phyloP scores from a whole-genome alignment of 2,329 filamentous ascomycete genomes.

The Alternaria brassicae region DNA sequence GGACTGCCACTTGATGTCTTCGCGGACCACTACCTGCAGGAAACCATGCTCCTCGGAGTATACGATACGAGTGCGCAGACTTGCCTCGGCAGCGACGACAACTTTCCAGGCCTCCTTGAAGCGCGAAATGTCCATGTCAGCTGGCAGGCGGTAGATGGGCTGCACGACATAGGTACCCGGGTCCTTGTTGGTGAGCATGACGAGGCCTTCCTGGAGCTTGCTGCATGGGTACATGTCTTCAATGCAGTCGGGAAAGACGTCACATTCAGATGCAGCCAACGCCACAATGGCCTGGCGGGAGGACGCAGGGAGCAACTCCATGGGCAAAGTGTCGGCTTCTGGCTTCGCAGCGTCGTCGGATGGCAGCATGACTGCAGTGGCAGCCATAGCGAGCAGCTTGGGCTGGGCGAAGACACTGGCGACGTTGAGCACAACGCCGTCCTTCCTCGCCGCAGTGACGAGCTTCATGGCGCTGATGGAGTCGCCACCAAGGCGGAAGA shows the following conservation, averaged over 20 bases:
- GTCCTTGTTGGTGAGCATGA: slow-evolving; percentile 41
- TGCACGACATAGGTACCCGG: slow-evolving; percentile 45
- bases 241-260: slow-evolving; percentile 31
- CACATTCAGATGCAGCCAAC: slow-evolving; percentile 40
- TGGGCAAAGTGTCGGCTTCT: slow-evolving; percentile 27
- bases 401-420: slow-evolving; percentile 56
- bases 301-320: slow-evolving; percentile 33
- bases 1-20: slow-evolving; percentile 29
- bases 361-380: slow-evolving; percentile 28
- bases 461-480: slow-evolving; percentile 57
- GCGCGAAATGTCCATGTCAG: slow-evolving; percentile 32
- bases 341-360: slow-evolving; percentile 26
- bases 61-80: slow-evolving; percentile 56
- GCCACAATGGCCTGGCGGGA: slow-evolving; percentile 28
- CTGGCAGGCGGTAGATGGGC: slow-evolving; percentile 51
- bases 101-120: slow-evolving; percentile 58
- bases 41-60: slow-evolving; percentile 42
- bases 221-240: slow-evolving; percentile 45
- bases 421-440: slow-evolving; percentile 52
- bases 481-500: slow-evolving; percentile 57
- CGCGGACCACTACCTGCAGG: slow-evolving; percentile 42
- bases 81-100: slow-evolving; percentile 53
- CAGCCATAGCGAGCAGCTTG: slow-evolving; percentile 54
- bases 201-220: slow-evolving; percentile 43
- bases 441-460: slow-evolving; percentile 51